These are phyloP conservation scores for Imleria badia DNA, from an alignment of 768 basidiomycete genomes.

Conservation along the genomic window DNA sequence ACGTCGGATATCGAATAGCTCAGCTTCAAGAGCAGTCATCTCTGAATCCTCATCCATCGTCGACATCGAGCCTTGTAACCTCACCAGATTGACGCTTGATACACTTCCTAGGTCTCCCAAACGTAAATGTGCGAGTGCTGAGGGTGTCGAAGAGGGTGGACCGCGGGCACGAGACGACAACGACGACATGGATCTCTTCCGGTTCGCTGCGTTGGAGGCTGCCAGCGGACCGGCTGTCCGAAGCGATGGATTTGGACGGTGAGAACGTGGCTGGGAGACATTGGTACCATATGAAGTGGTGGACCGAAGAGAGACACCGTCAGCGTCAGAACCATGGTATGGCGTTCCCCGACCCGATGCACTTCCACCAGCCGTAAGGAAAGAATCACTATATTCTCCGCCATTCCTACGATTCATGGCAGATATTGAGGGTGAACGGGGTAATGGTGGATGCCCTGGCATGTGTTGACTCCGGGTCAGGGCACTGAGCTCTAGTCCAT, in stretches of 20 bases:
- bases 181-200: conserved; percentile 65
- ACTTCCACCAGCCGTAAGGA: conserved; percentile 23
- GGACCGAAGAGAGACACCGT: conserved; percentile 54
- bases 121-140: conserved; percentile 30
- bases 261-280: conserved; percentile 46
- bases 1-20: conserved; percentile 68
- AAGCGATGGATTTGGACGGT: conserved; percentile 39
- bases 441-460: conserved; percentile 21
- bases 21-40: conserved; percentile 44
- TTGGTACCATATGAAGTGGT: conserved; percentile 51
- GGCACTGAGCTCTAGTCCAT: conserved; percentile 70
- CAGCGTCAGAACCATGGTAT: conserved; percentile 40
- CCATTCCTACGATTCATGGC: conserved; percentile 25
- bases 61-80: conserved; percentile 32
- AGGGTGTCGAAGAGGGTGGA: conserved; percentile 36
- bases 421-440: conserved; percentile 32
- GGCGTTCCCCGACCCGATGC: conserved; percentile 33
- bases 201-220: conserved; percentile 35
- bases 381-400: conserved; percentile 27
- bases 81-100: conserved; percentile 51
- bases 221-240: conserved; percentile 34
- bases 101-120: conserved; percentile 38
- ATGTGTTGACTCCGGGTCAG: conserved; percentile 42
- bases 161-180: conserved; percentile 47
- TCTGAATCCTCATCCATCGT: conserved; percentile 38